Evolutionary conservation across 2,329 filamentous ascomycete species (phyloP), one percentile per base, ranked within the genome.

Genomic region (Aspergillus pseudonomiae): DNA sequence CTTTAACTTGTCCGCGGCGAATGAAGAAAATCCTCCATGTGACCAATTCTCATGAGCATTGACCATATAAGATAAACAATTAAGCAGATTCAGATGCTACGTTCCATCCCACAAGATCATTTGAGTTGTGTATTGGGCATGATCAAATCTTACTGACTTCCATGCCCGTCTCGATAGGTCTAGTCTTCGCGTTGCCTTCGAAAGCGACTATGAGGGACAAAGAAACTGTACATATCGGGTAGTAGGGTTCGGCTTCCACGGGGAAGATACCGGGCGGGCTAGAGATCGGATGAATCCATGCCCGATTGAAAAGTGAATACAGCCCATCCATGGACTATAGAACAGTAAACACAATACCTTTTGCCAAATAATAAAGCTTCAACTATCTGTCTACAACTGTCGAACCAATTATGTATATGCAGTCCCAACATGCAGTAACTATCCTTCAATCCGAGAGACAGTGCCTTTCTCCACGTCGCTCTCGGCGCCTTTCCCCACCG

Each of bases 401-500:
- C 16, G 26, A 54, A 16, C 30, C 32, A 39, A 39, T 39, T 26
- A 26, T 9, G 45, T 28, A 30, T 30, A 50, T 53, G 5, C 28
- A 54, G 21, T 21, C 19, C 10, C 19, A 28, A n/a, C 52, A 24
- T 36, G 16, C 24, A 11, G 3, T 34, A 28, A 36, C n/a, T 55
- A 36, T 2, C 52, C 52, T 28, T 39, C 52, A 55, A 39, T n/a
- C 11, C 52, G 52, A 6, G 52, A 19, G 32, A 45, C 57, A 12
- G 57, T 59, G 4, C 62, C 70, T 67, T 78, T 77, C 63, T 78
- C 76, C 1, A 64, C 63, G 56, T 78, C 75, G 48, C 60, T 66
- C 16, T 68, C 75, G n/a, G 68, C 62, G 50, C 71, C 53, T 14
- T 59, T 28, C 48, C 16, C 28, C 28, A 30, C 48, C 28, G 14